Base-by-base conservation (phyloP, 345 rosid genomes). In the Hibiscus syriacus region DNA sequence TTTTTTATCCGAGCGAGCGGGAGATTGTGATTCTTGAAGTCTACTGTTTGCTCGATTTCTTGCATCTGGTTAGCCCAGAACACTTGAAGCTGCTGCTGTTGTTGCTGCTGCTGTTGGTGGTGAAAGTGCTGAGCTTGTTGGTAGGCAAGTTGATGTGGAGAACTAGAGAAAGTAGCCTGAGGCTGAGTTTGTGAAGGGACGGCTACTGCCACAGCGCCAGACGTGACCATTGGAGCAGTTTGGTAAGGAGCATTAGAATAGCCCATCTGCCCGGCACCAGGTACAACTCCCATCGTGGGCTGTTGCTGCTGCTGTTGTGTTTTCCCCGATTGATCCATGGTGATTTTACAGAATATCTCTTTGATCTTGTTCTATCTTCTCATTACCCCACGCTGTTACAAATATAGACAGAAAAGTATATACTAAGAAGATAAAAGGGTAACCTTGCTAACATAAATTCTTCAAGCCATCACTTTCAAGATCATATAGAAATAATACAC, bases 291-390 rank as follows among this genome's bases (percentile, higher is more conserved):
- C 70, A 80, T 76, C 32, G 73, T 78, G 41, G 79, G 73, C 77
- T 76, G 85, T 61, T 80, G 81, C 25, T 39, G 77, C 3, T 70
- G 72, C 70, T 79, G 83, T 9, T 82, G 82, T 13, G 65, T 50
- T 72, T 83, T 86, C 26, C 81, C 85, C 12, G 81, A 66, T 67
- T 84, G 91, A 72, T 86, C 88, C 91, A 86, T 86, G 22, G 63
- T 6, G 30, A 36, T 32, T 29, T 53, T 43, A 26, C 16, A 14
- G 53, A 55, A 55, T n/a, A 17, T 38, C 30, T 14, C 26, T 58
- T 46, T 27, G 11, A 20, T 52, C 46, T n/a, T 41, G 27, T 20
- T 39, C 70, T 74, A 74, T 57, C 66, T 55, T 70, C 64, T 66
- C 72, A 74, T 72, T 53, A 62, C 30, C 71, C 38, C n/a, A n/a